These are phyloP conservation scores for Puccinia horiana DNA, from an alignment of 1,284 basidiomycete species.

Conservation along the genomic window DNA sequence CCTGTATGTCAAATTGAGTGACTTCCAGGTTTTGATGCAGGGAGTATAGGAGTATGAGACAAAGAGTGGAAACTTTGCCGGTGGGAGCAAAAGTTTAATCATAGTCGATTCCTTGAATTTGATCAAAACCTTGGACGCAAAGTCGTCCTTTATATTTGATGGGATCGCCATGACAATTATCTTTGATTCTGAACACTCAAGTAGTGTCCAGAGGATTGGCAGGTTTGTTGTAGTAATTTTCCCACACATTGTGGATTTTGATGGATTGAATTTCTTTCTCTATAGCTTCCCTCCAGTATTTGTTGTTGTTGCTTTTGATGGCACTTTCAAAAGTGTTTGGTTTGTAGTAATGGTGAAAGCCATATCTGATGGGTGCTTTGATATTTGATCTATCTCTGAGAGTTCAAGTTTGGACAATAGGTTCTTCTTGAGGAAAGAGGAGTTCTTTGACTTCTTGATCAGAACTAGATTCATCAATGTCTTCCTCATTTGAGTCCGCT, in stretches of 20 bases:
- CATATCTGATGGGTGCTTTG: not conserved
- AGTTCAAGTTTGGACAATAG: not conserved
- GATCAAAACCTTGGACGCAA: conserved; percentile 12
- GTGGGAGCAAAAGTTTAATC: conserved; percentile 1
- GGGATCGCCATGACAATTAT: not conserved
- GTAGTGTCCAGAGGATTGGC: not conserved
- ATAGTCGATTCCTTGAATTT: not conserved
- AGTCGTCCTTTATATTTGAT: conserved; percentile 6
- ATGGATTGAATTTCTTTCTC: not conserved
- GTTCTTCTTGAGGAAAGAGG: not conserved
- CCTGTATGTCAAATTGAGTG: not conserved
- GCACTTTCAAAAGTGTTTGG: not conserved
- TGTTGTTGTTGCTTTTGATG: not conserved
- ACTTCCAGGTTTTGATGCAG: not conserved
- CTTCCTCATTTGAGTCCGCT: no score
- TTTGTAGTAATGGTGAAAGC: conserved; percentile 3
- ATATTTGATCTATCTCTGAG: not conserved
- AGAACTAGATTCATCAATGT: not conserved
- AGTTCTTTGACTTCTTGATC: not conserved
- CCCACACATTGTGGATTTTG: not conserved
- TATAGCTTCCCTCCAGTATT: not conserved
- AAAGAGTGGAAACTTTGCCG: not conserved
- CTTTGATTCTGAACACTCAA: not conserved
- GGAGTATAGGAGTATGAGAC: not conserved
- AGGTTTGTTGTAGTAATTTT: not conserved